A percentile compares a stretch with the other conserved stretches of the same genome.
phyloP scores from a whole-genome alignment of 2,329 filamentous ascomycete genomes.

The Septoria linicola region DNA sequence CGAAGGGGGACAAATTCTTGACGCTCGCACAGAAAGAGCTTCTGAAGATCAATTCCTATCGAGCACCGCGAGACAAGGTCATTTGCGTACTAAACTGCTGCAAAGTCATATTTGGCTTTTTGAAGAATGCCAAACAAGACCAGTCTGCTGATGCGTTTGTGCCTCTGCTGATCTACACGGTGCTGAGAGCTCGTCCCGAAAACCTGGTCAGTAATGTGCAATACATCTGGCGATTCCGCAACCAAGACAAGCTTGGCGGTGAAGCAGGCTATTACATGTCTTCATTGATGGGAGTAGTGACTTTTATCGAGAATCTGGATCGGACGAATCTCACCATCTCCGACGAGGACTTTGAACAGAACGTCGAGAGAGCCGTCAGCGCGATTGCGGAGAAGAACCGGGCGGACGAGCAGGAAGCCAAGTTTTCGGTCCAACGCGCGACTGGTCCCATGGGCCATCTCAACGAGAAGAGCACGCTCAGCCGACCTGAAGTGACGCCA shows the following conservation, averaged over 20 bases:
- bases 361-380: conserved; percentile 94
- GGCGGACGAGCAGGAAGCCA: conserved; percentile 50
- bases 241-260: conserved; percentile 95
- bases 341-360: conserved; percentile 91
- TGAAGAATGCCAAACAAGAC: conserved; percentile 89
- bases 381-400: conserved; percentile 90
- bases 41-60: conserved; percentile 92
- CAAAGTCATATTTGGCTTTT: conserved; percentile 95
- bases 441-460: conserved; percentile 38
- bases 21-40: conserved; percentile 90
- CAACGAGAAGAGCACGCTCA: conserved; percentile 52
- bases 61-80: conserved; percentile 96
- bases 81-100: conserved; percentile 98
- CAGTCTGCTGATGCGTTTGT: conserved; percentile 96
- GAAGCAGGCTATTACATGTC: conserved; percentile 98
- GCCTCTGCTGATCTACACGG: conserved; percentile 90
- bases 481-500: conserved; percentile 58
- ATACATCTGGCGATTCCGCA: conserved; percentile 94
- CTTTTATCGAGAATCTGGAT: conserved; percentile 96
- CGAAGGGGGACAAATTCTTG: conserved; percentile 85
- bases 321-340: conserved; percentile 88
- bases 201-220: conserved; percentile 97
- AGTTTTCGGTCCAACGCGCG: conserved; percentile 34
- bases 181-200: conserved; percentile 89
- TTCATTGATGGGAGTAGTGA: conserved; percentile 89